Base-by-base conservation (phyloP, 352 stramenopile genomes). In the Plasmopara halstedii region DNA sequence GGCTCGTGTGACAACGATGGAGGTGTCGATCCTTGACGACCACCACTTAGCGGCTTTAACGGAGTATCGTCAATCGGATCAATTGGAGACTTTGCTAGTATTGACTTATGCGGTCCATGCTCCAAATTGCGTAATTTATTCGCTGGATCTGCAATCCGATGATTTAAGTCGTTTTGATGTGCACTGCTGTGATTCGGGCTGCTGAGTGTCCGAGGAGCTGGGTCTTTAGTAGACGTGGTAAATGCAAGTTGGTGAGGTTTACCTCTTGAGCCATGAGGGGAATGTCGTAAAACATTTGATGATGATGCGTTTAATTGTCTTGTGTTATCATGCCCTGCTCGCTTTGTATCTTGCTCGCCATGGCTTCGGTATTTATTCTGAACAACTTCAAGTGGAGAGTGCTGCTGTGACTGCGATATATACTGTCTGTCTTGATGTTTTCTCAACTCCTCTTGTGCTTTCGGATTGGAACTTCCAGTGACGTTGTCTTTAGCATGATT, bases 41-140 rank as follows among this genome's bases (percentile, higher is more conserved):
- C 40, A 3, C 52, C 50, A 52, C 64, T 68, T n/a, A 77, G 40
- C 8, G 67, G 67, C 31, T 77, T 77, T 37, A 74, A 38, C n/a
- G 64, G 57, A 13, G 51, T 42, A 8, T 73, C 63, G 11, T 64
- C 55, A 29, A 57, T 56, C 19, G 66, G 54, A 40, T 81, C 69
- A 10, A 42, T 73, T 13, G 64, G 49, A 31, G 57, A 53, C 49
- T 77, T 81, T 5, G 53, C 29, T 17, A 77, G 25, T 13, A 54
- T 51, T 17, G 62, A 64, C 46, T 81, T 81, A 33, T 64, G 69
- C 3, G 68, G 50, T 41, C 46, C 40, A 41, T 59, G 49, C 18
- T 81, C 69, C 17, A 81, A 21, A 25, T 67, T 78, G n/a, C 70
- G 62, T 29, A 72, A 42, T 46, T 72, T 73, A 26, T 57, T 46